Conservation (phyloP, 2,329 filamentous ascomycete genomes). For the Fragosphaeria purpurea region DNA sequence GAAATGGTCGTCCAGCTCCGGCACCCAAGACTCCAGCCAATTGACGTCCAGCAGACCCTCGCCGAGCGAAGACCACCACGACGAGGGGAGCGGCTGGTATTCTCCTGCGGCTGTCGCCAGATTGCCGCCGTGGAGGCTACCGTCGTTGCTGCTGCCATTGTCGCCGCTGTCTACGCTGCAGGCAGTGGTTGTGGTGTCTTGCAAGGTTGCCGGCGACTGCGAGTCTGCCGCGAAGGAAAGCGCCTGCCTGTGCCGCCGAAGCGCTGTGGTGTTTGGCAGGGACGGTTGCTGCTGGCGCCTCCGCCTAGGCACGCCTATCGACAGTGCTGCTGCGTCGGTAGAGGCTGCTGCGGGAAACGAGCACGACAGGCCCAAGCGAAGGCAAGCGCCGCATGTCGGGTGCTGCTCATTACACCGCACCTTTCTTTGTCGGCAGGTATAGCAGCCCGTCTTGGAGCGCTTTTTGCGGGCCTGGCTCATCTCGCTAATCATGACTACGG, state of each 20-base stretch:
- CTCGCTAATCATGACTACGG: background rate
- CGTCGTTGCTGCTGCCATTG: background rate
- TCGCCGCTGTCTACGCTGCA: too few species aligned
- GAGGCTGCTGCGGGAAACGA: background rate
- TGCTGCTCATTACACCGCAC: constrained; percentile 5
- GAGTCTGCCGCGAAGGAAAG: too few species aligned
- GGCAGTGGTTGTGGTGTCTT: too few species aligned
- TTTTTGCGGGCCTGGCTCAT: constrained; percentile 1
- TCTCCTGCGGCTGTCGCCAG: background rate
- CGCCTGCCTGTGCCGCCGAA: too few species aligned
- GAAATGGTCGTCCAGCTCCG: background rate
- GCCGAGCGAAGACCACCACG: constrained; percentile 4
- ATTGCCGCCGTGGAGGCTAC: background rate
- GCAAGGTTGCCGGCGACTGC: too few species aligned
- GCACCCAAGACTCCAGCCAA: constrained; percentile 4
- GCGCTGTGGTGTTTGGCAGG: too few species aligned
- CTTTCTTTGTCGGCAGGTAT: constrained; percentile 3
- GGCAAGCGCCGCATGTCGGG: constrained; percentile 1
- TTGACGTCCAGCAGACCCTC: constrained; percentile 7
- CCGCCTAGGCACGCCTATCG: background rate
- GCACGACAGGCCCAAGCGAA: constrained; percentile 1
- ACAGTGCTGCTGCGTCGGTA: background rate
- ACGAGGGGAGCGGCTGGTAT: background rate
- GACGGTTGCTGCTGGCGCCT: too few species aligned
- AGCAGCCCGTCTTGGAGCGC: constrained; percentile 5